Conservation (phyloP, 805 yeast genomes). For the Candida qinlingensis region DNA sequence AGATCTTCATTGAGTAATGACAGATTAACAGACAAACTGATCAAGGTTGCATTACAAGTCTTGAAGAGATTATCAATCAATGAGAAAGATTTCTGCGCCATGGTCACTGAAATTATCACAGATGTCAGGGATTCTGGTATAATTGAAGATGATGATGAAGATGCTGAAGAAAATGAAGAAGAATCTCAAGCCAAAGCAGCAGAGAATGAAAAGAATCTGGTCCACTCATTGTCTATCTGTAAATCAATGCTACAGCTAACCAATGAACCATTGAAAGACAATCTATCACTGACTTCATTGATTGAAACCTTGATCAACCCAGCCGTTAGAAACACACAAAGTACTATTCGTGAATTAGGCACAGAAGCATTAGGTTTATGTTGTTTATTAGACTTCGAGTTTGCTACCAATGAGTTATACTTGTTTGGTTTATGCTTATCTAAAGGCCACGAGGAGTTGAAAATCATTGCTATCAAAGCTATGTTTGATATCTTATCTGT, state of each 20-base stretch:
- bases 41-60: slow-evolving; percentile 55
- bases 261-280: slow-evolving; percentile 58
- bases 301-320: slow-evolving; percentile 76
- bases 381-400: slow-evolving; percentile 59
- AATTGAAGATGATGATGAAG: slow-evolving; percentile 23
- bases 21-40: slow-evolving; percentile 46
- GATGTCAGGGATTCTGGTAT: slow-evolving; percentile 67
- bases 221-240: slow-evolving; percentile 64
- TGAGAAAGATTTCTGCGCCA: slow-evolving; percentile 79
- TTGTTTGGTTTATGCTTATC: slow-evolving; percentile 67
- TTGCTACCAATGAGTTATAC: slow-evolving; percentile 61
- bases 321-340: slow-evolving; percentile 58
- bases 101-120: slow-evolving; percentile 79
- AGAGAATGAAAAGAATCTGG: slow-evolving; percentile 37
- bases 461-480: slow-evolving; percentile 58
- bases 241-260: slow-evolving; percentile 65
- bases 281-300: slow-evolving; percentile 60
- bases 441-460: slow-evolving; percentile 57
- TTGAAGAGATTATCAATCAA: slow-evolving; percentile 66
- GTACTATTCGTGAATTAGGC: slow-evolving; percentile 57
- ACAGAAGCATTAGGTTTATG: slow-evolving; percentile 74
- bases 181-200: slow-evolving; percentile 1
- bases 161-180: slow-evolving; percentile 25
- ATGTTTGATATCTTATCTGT: slow-evolving; percentile 75
- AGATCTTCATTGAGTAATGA: slow-evolving; percentile 57